Evolutionary conservation across 1,284 basidiomycete species (phyloP).

Genomic region (Takashimella tepidaria): DNA sequence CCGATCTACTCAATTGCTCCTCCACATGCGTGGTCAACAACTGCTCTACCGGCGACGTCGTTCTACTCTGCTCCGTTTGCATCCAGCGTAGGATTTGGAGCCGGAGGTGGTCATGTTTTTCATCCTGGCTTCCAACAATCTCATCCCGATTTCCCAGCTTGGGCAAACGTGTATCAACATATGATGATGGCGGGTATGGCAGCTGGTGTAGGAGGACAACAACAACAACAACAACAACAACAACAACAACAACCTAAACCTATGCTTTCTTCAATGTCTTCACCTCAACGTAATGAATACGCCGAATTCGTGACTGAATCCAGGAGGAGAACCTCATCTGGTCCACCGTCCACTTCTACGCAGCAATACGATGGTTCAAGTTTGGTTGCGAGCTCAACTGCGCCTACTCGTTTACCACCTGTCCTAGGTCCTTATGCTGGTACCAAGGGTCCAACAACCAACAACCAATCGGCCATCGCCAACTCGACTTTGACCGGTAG

Average conservation of each 20-base stretch:
- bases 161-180: slow-evolving; percentile 45
- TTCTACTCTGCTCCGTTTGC: slow-evolving; percentile 35
- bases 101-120: slow-evolving; percentile 11
- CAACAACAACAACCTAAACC: slow-evolving; percentile 20
- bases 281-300: neutral
- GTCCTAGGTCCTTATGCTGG: no score
- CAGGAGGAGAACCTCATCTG: slow-evolving; percentile 27
- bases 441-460: neutral
- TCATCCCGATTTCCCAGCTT: slow-evolving; percentile 40
- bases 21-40: slow-evolving; percentile 21
- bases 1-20: slow-evolving; percentile 3
- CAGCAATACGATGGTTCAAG: slow-evolving; percentile 1
- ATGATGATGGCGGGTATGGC: slow-evolving; percentile 36
- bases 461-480: neutral
- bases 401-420: neutral
- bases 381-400: neutral
- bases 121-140: slow-evolving; percentile 29
- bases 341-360: slow-evolving; percentile 11
- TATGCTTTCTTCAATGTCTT: slow-evolving; percentile 8
- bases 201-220: slow-evolving; percentile 19
- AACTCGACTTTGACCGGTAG: neutral
- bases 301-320: slow-evolving; percentile 4
- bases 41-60: slow-evolving; percentile 25
- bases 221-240: slow-evolving; percentile 11
- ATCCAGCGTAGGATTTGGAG: slow-evolving; percentile 3